Base-by-base conservation (phyloP, 768 basidiomycete species). In the Termitomyces sp. region DNA sequence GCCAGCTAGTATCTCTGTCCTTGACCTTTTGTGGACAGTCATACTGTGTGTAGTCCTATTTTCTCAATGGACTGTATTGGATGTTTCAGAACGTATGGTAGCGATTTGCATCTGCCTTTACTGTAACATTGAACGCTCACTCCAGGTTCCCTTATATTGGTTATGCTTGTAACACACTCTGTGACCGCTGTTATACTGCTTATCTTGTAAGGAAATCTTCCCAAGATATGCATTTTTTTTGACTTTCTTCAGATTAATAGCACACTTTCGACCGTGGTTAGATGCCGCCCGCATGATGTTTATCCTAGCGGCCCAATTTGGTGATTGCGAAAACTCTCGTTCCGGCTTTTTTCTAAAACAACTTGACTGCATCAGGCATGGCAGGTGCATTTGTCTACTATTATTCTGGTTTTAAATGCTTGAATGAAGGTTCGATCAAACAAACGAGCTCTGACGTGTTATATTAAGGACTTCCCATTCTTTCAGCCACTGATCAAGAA, bases 221-320 rank as follows among this genome's bases (percentile, higher is more conserved):
- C 7, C 40, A 25, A 22, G 38, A n/a, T 16, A 44, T 56, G 53
- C 53, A 50, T 41, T 29, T 36, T 33, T 43, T 23, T 43, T 50
- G 23, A 23, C 15, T 42, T 23, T 32, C 35, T 27, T 4, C 40
- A 83, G 82, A 56, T 66, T 83, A 23, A 60, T 82, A 33, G 62
- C 78, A 2, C 55, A 67, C 38, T 85, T 83, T 45, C 73, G 81
- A 36, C 60, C 68, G 13, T 84, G 81, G 81, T 63, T 84, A 4
- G 84, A 86, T 60, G 73, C 71, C 1, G 77, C 80, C 11, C 75
- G 82, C 29, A 61, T 84, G 25, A 45, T 76, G 25, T 71, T 81
- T 43, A 65, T 85, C 18, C 54, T 81, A 9, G 38, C 75, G 12
- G 62, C 64, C 23, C 82, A 85, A 50, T 64, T 76, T 16, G 79